Conservation (phyloP, 1,139 yeast species). For the Taphrina confusa region DNA sequence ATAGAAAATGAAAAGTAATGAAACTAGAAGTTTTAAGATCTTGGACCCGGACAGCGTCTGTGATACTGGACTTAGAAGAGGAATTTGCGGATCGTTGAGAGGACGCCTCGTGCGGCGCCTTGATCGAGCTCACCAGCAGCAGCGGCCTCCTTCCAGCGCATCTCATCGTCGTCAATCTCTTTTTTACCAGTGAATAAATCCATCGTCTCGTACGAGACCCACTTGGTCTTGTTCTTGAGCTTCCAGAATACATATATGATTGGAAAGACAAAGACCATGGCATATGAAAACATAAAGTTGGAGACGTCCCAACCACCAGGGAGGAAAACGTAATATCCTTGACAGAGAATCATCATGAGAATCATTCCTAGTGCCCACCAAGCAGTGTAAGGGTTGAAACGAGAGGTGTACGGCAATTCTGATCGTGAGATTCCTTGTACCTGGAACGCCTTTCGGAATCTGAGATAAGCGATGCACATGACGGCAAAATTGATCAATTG, state of each 20-base stretch:
- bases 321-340: slow-evolving; percentile 65
- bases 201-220: slow-evolving; percentile 19
- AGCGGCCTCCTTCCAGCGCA: slow-evolving; percentile 27
- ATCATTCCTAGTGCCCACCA: slow-evolving; percentile 51
- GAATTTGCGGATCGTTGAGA: slow-evolving; percentile 24
- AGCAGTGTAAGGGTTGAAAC: slow-evolving; percentile 60
- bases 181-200: slow-evolving; percentile 32
- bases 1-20: too few relatives aligned
- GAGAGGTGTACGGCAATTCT: slow-evolving; percentile 48
- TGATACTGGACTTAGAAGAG: slow-evolving; percentile 21
- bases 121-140: slow-evolving; percentile 22
- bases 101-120: slow-evolving; percentile 19
- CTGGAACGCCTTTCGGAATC: slow-evolving; percentile 40
- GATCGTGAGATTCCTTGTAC: slow-evolving; percentile 39
- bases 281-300: slow-evolving; percentile 54
- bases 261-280: slow-evolving; percentile 53
- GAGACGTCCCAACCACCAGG: slow-evolving; percentile 54
- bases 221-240: slow-evolving; percentile 22
- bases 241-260: slow-evolving; percentile 50
- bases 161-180: slow-evolving; percentile 34
- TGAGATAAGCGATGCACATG: slow-evolving; percentile 52
- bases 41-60: too few relatives aligned
- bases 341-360: slow-evolving; percentile 62
- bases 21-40: too few relatives aligned
- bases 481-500: slow-evolving; percentile 57